Base-by-base conservation (phyloP, 176 grass and related monocot species). In the Ensete glaucum region DNA sequence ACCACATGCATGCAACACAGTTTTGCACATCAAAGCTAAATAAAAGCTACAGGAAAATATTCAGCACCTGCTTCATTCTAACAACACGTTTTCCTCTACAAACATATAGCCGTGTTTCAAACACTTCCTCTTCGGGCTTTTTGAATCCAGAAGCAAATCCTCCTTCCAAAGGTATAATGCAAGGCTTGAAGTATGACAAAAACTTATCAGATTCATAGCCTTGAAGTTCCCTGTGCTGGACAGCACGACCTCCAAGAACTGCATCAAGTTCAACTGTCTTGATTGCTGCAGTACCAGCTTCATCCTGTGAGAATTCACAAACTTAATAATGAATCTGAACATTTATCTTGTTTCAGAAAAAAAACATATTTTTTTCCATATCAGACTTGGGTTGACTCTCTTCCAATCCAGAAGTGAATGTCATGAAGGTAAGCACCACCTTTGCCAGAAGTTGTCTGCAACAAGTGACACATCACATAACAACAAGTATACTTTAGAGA, bases 131-230 rank as follows among this genome's bases (percentile, higher is more conserved):
- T 73, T 94, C 91, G 62, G 85, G 86, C 65, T 53, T 89, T 85
- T 84, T 99, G 75, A 99, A 99, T 74, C 95, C 95, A 34, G 95
- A 99, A 11, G 91, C 91, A 82, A 99, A 99, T 63, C 91, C 95
- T 56, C 95, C 95, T 80, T 94, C 91, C 85, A 94, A 52, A 82
- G 95, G 95, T 89, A 99, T 90, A 85, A 99, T 99, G 77, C 95
- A 99, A 53, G 95, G 95, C 50, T 87, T 99, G 59, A 99, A 99
- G 81, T 89, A 99, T 50, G 95, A 99, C 14, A 99, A 62, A 74
- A 99, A 99, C 67, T 94, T 99, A 76, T 99, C 95, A 52, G 95
- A 99, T 69, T 99, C 95, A 67, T 91, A 87, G 49, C 95, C 78
- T 74, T 99, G 95, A 48, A 86, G 78, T 81, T 99, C 95, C 68